phyloP scores from a whole-genome alignment of 148 eudicot species.

The Gaultheria prostrata region DNA sequence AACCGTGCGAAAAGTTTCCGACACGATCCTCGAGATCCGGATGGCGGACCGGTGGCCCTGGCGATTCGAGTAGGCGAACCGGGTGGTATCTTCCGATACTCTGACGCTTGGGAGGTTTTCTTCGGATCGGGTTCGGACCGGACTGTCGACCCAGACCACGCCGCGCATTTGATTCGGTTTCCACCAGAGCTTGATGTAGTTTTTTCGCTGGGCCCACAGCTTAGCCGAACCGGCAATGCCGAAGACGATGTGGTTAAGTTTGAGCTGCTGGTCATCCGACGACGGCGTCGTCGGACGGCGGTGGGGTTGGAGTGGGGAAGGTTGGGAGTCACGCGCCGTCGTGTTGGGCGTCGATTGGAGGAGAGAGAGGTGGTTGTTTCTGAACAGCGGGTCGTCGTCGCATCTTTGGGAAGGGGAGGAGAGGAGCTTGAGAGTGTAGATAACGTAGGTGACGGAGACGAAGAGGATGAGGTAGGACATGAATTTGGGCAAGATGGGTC shows the following conservation, averaged over 20 bases:
- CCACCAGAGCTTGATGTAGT: slow-evolving; percentile 88
- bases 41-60: slow-evolving; percentile 90
- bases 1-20: slow-evolving; percentile 56
- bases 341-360: neutral
- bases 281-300: neutral
- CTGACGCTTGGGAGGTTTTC: slow-evolving; percentile 44
- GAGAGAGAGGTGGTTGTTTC: neutral
- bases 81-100: slow-evolving; percentile 61
- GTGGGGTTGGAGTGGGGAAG: neutral
- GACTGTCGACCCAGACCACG: slow-evolving; percentile 35
- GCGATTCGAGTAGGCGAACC: slow-evolving; percentile 52
- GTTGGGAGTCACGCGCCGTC: neutral
- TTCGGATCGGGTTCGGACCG: slow-evolving; percentile 26
- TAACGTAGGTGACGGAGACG: slow-evolving; percentile 21
- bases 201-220: slow-evolving; percentile 63
- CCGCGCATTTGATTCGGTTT: slow-evolving; percentile 56
- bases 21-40: slow-evolving; percentile 73
- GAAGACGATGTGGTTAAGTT: slow-evolving; percentile 66
- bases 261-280: slow-evolving; percentile 25
- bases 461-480: slow-evolving; percentile 41
- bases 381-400: slow-evolving; percentile 2
- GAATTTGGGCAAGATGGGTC: slow-evolving; percentile 26
- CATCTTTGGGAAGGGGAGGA: slow-evolving; percentile 33
- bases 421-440: slow-evolving; percentile 48
- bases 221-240: slow-evolving; percentile 86